Percentiles rank a stretch among this genome's conserved stretches.
Evolutionary conservation across 176 grass and related monocot species (phyloP).

Genomic region (Stipa capillata): DNA sequence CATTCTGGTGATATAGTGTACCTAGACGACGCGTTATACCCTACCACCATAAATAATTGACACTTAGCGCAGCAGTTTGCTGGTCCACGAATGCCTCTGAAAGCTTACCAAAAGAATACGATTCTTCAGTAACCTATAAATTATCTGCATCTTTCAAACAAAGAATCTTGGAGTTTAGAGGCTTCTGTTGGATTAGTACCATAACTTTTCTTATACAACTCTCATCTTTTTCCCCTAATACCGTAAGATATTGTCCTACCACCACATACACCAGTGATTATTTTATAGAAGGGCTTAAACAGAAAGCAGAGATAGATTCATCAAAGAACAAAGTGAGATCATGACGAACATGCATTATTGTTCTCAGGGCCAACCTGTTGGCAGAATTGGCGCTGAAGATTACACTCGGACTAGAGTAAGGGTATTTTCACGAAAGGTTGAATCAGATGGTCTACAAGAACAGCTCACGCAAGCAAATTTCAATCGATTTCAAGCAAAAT

Average conservation of each 20-base stretch:
- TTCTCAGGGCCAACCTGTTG: neutral
- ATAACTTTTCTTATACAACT: neutral
- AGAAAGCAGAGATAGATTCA: neutral
- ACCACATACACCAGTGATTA: constrained; percentile 6
- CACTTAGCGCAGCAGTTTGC: neutral
- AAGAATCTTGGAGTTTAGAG: constrained; percentile 22
- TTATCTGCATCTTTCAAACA: constrained; percentile 7
- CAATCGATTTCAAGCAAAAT: neutral
- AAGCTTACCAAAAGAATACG: constrained; percentile 25
- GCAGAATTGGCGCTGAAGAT: neutral
- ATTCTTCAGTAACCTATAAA: constrained; percentile 17
- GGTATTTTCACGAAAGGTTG: neutral
- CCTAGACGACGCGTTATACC: neutral
- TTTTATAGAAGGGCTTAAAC: neutral
- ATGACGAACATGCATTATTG: neutral
- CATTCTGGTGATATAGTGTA: neutral
- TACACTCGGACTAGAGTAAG: neutral
- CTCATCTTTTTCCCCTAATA: neutral
- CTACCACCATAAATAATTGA: constrained; percentile 12
- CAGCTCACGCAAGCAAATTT: neutral
- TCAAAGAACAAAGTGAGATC: neutral
- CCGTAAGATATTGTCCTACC: neutral
- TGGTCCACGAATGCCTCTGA: constrained; percentile 11
- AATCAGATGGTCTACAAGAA: neutral
- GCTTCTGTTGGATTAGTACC: constrained; percentile 3